These are phyloP conservation scores for Pestalotiopsis sp. DNA, from an alignment of 2,329 filamentous ascomycete species.

Conservation along the genomic window DNA sequence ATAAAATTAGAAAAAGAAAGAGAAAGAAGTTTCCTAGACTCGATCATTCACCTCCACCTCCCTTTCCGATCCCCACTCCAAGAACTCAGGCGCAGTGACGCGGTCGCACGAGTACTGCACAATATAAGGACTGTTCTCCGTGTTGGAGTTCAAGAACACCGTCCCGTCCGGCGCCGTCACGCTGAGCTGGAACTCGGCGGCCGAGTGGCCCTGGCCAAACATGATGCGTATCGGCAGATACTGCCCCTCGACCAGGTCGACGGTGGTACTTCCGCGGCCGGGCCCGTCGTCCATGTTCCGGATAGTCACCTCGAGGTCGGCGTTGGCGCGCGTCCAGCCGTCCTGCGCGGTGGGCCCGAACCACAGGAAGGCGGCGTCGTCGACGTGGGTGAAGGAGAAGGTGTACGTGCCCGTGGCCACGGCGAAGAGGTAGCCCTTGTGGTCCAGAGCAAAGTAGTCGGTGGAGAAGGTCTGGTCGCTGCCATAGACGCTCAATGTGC, in stretches of 20 bases:
- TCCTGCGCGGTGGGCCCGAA: background rate
- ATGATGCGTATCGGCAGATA: slow-evolving; percentile 3
- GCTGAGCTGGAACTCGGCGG: background rate
- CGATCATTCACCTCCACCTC: background rate
- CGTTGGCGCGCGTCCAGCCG: slow-evolving; percentile 7
- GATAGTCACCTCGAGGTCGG: background rate
- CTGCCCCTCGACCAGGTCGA: background rate
- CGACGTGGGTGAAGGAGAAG: background rate
- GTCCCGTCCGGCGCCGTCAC: background rate
- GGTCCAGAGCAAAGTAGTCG: slow-evolving; percentile 4
- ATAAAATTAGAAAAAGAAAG: too few relatives aligned
- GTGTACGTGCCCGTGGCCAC: background rate
- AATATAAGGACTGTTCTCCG: background rate
- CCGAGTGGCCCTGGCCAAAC: background rate
- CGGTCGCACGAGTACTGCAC: slow-evolving; percentile 5
- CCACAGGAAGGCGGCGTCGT: slow-evolving; percentile 2
- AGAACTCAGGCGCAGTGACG: background rate
- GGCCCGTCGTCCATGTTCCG: background rate
- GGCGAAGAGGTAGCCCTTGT: slow-evolving; percentile 8
- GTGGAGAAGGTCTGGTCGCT: background rate
- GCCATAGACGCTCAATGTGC: background rate
- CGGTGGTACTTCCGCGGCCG: background rate
- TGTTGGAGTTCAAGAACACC: background rate
- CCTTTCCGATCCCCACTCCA: background rate
- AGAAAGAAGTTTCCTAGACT: background rate